A percentile compares a stretch with the other conserved stretches of the same genome.
These are phyloP conservation scores for Amaranthus cruentus DNA, from an alignment of 148 eudicot genomes.

Conservation along the genomic window DNA sequence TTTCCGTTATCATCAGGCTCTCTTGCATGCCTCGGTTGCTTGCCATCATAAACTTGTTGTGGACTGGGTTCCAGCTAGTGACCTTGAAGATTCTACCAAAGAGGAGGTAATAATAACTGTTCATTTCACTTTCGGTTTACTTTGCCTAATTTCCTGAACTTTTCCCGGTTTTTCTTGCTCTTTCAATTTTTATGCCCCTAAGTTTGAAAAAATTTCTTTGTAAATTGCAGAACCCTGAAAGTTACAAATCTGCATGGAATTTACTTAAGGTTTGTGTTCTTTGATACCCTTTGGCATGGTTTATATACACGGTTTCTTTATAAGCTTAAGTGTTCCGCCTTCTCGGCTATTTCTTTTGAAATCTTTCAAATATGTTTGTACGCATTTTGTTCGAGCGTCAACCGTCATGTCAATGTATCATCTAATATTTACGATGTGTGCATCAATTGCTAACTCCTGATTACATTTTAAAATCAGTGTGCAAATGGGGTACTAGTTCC, in stretches of 20 bases:
- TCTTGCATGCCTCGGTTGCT: slow-evolving; percentile 90
- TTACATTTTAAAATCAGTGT: slow-evolving; percentile 40
- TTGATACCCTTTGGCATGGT: background rate
- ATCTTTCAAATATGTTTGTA: background rate
- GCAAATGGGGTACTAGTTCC: slow-evolving; percentile 90
- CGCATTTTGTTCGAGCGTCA: background rate
- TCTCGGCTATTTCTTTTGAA: background rate
- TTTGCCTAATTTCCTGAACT: background rate
- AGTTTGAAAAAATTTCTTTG: background rate
- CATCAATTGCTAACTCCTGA: background rate
- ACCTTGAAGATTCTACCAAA: slow-evolving; percentile 81
- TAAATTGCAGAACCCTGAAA: slow-evolving; percentile 68
- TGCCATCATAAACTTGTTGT: slow-evolving; percentile 59
- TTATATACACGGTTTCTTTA: too few species aligned
- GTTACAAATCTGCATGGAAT: slow-evolving; percentile 69
- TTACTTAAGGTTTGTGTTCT: slow-evolving; percentile 56
- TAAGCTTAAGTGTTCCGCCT: too few species aligned
- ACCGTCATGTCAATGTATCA: background rate
- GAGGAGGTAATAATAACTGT: slow-evolving; percentile 47
- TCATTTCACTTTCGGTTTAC: background rate
- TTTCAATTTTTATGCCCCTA: background rate
- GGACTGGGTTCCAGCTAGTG: slow-evolving; percentile 90
- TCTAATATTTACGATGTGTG: background rate
- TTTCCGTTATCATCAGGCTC: slow-evolving; percentile 52
- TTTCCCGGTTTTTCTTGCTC: background rate